Evolutionary conservation across 2,329 filamentous ascomycete genomes (phyloP).

Genomic region (Ophiostoma australiae): DNA sequence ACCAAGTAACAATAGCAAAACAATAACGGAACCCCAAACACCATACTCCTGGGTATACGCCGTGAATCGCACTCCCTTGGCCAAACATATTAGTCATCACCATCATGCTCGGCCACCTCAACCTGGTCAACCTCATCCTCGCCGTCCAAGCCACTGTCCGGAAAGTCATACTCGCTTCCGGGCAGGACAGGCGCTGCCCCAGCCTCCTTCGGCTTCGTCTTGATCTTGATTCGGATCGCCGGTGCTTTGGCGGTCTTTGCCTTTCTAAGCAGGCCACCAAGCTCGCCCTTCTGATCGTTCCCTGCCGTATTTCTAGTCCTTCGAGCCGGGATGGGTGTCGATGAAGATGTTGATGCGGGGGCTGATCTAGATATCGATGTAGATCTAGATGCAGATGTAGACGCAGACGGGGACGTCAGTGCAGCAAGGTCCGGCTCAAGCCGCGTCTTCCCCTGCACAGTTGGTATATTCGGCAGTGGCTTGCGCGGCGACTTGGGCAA

Average conservation of each 20-base stretch:
- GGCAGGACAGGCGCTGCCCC: not conserved
- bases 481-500: not conserved
- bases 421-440: not conserved
- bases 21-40: not conserved
- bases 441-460: not conserved
- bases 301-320: not conserved
- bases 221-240: not conserved
- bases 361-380: too few relatives aligned
- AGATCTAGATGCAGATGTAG: too few relatives aligned
- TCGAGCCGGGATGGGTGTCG: not conserved
- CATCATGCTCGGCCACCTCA: not conserved
- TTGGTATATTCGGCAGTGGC: not conserved
- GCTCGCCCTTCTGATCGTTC: not conserved
- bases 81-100: not conserved
- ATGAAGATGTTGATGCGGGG: too few relatives aligned
- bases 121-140: not conserved
- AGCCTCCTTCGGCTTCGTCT: not conserved
- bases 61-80: not conserved
- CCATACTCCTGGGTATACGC: constrained; percentile 15
- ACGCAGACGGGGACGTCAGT: not conserved
- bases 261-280: not conserved
- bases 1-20: not conserved
- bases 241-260: not conserved
- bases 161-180: not conserved
- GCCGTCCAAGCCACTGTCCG: not conserved